Conservation (phyloP, 495 filamentous ascomycete genomes). For the Neurospora intermedia region DNA sequence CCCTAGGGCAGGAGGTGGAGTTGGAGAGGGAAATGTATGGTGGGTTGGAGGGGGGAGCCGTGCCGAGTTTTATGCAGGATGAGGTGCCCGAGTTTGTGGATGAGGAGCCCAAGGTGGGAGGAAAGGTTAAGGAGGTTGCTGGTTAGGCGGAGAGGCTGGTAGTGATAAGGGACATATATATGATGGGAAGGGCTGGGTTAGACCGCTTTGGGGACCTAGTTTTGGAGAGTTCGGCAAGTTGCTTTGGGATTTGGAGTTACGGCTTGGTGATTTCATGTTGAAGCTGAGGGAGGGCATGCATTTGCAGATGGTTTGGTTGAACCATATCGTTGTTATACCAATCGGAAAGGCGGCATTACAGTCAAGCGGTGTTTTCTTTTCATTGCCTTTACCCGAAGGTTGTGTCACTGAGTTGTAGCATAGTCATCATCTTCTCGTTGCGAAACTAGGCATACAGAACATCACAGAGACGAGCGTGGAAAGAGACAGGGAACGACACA, state of each 20-base stretch:
- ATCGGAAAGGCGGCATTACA: neutral
- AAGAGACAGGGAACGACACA: neutral
- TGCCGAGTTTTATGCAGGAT: conserved; percentile 84
- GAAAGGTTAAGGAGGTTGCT: conserved; percentile 73
- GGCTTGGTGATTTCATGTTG: neutral
- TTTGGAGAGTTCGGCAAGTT: neutral
- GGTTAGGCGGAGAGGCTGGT: conserved; percentile 19
- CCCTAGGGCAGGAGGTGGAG: conserved; percentile 82
- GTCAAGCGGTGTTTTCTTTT: neutral
- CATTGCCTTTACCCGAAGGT: neutral
- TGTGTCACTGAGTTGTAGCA: neutral
- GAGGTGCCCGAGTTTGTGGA: conserved; percentile 75
- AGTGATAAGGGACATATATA: neutral
- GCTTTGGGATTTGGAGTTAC: neutral
- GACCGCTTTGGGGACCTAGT: neutral
- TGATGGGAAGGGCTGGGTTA: neutral
- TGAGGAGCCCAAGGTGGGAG: conserved; percentile 52
- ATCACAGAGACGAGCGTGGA: neutral
- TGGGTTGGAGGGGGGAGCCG: conserved; percentile 34
- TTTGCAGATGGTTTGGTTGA: neutral
- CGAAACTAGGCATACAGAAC: neutral
- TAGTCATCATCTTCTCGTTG: neutral
- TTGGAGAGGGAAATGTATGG: conserved; percentile 46
- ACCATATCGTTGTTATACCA: neutral
- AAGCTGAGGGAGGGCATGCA: neutral